Conservation (phyloP, 352 stramenopile species). For the Globisporangium mamillatum region DNA sequence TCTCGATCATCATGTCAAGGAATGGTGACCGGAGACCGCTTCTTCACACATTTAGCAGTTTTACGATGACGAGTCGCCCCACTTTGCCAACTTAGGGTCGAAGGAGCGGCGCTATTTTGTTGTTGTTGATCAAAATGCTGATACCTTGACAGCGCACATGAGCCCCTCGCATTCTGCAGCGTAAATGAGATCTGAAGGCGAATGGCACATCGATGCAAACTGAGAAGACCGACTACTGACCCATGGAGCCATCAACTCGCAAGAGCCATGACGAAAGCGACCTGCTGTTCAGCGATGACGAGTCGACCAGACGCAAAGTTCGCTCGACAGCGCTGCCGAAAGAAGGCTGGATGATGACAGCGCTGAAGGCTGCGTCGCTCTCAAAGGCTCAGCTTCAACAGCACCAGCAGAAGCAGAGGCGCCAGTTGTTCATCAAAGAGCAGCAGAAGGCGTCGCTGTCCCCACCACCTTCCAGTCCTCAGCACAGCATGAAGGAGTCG, state of each 20-base stretch:
- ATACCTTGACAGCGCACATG: neutral
- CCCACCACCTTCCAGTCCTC: neutral
- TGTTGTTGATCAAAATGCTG: neutral
- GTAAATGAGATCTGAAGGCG: neutral
- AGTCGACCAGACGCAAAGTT: neutral
- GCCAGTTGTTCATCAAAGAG: neutral
- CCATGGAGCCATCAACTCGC: constrained; percentile 5
- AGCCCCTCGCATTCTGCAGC: neutral
- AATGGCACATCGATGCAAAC: neutral
- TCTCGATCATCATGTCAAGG: neutral
- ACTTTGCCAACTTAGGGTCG: neutral
- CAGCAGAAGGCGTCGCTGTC: neutral
- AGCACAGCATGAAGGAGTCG: constrained; percentile 13
- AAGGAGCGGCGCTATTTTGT: neutral
- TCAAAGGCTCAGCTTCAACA: constrained; percentile 3
- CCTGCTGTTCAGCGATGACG: constrained; percentile 8
- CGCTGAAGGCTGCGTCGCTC: constrained; percentile 1
- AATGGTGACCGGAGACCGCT: neutral
- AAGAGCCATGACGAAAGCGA: constrained; percentile 10
- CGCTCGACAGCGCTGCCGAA: neutral
- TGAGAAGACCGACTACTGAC: neutral
- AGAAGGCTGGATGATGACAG: neutral
- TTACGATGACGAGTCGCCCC: constrained; percentile 3
- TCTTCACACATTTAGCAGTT: constrained; percentile 1
- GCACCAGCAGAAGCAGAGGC: neutral